phyloP scores from a whole-genome alignment of 257 asterid species.

The Avicennia marina region DNA sequence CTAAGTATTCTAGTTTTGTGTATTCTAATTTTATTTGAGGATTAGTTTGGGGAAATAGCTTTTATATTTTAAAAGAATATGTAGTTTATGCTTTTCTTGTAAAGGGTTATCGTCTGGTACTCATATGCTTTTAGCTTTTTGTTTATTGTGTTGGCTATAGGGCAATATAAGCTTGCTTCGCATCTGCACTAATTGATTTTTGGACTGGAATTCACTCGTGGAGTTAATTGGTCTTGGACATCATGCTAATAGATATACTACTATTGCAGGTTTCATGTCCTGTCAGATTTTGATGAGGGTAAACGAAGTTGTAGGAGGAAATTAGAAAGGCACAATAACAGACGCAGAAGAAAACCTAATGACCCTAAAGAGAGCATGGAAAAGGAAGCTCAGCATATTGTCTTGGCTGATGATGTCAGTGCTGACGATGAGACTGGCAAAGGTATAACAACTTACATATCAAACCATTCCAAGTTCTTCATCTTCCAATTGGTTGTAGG shows the following conservation, averaged over 20 bases:
- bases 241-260: slow-evolving; percentile 2
- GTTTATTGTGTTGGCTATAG: no score
- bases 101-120: no score
- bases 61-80: no score
- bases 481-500: no score
- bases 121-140: no score
- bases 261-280: slow-evolving; percentile 66
- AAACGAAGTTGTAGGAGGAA: slow-evolving; percentile 80
- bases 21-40: no score
- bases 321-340: slow-evolving; percentile 64
- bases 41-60: no score
- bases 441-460: slow-evolving; percentile 55
- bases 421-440: slow-evolving; percentile 47
- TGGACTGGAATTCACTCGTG: no score
- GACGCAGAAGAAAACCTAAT: slow-evolving; percentile 58
- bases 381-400: slow-evolving; percentile 34
- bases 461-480: no score
- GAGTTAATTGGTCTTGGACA: not conserved
- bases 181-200: no score
- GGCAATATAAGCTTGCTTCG: not conserved
- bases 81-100: no score
- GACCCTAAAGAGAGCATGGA: slow-evolving; percentile 38
- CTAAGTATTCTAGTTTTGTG: no score
- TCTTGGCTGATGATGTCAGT: slow-evolving; percentile 36
- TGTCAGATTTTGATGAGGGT: slow-evolving; percentile 74